Percentiles rank a stretch among this genome's conserved stretches.
Conservation (phyloP, 2,329 filamentous ascomycete genomes). For the Emmonsiellopsis sp. region DNA sequence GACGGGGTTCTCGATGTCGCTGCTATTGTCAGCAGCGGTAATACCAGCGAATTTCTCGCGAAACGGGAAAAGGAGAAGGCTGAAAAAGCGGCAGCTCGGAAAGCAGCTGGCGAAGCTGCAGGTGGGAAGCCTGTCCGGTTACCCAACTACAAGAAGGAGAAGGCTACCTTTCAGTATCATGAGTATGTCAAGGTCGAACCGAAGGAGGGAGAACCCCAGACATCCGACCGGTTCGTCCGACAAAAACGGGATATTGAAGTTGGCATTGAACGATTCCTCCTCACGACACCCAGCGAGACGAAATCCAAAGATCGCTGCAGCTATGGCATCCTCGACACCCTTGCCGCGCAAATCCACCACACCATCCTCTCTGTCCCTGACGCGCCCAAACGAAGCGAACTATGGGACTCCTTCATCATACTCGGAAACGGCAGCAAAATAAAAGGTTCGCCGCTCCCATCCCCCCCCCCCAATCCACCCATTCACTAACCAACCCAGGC, state of each 20-base stretch:
- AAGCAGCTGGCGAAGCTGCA: slow-evolving; percentile 37
- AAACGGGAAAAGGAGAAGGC: slow-evolving; percentile 56
- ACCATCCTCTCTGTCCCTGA: slow-evolving; percentile 77
- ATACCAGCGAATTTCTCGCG: slow-evolving; percentile 54
- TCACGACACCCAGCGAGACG: slow-evolving; percentile 37
- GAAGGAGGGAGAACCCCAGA: slow-evolving; percentile 40
- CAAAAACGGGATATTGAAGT: slow-evolving; percentile 52
- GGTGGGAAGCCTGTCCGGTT: slow-evolving; percentile 41
- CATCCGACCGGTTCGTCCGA: slow-evolving; percentile 43
- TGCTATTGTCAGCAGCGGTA: slow-evolving; percentile 54
- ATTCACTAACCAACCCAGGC: slow-evolving; percentile 43
- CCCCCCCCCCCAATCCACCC: neutral
- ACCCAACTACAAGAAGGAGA: slow-evolving; percentile 51
- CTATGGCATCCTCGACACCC: slow-evolving; percentile 67
- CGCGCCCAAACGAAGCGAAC: slow-evolving; percentile 69
- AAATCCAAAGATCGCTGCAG: slow-evolving; percentile 23
- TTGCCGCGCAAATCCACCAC: slow-evolving; percentile 75
- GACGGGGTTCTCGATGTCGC: slow-evolving; percentile 58
- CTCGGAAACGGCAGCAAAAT: slow-evolving; percentile 75
- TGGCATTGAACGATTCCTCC: slow-evolving; percentile 52
- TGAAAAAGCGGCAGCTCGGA: slow-evolving; percentile 47
- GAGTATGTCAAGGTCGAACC: slow-evolving; percentile 48
- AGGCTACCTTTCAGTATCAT: slow-evolving; percentile 53
- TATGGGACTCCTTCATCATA: slow-evolving; percentile 89
- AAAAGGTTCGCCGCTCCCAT: slow-evolving; percentile 36